Conservation (phyloP, 1,284 basidiomycete species). For the Phlebopus sp. region DNA sequence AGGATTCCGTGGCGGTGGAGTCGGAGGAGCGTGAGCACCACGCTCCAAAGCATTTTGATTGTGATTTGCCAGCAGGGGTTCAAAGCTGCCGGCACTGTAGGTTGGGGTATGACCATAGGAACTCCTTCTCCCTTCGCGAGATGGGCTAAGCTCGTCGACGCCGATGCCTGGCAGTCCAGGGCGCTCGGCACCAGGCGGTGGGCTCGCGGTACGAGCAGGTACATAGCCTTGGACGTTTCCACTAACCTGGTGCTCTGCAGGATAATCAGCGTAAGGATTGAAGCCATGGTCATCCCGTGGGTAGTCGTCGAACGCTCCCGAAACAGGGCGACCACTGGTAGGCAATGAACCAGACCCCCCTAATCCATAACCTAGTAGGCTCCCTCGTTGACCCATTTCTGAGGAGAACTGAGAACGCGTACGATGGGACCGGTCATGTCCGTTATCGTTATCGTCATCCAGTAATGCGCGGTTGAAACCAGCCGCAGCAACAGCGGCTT, state of each 20-base stretch:
- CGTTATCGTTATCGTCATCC: conserved; percentile 56
- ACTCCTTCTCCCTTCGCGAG: conserved; percentile 39
- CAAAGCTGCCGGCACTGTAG: conserved; percentile 59
- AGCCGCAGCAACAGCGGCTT: conserved; percentile 66
- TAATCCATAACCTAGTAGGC: conserved; percentile 31
- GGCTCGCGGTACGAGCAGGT: conserved; percentile 45
- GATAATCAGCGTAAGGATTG: conserved; percentile 57
- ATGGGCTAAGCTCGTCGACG: conserved; percentile 35
- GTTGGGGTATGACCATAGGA: conserved; percentile 44
- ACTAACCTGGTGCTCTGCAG: conserved; percentile 23
- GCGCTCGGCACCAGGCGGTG: conserved; percentile 38
- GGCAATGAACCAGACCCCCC: conserved; percentile 33
- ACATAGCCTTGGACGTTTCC: conserved; percentile 36
- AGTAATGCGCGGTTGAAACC: conserved; percentile 62
- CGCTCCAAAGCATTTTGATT: conserved; percentile 22
- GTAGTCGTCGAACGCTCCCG: conserved; percentile 23
- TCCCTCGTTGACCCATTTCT: conserved; percentile 32
- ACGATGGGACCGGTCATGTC: conserved; percentile 26
- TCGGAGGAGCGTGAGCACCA: conserved; percentile 27
- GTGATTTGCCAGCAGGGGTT: conserved; percentile 55
- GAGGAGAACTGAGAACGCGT: conserved; percentile 28
- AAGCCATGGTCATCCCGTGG: conserved; percentile 26
- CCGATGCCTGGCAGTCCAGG: conserved; percentile 17
- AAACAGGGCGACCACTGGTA: conserved; percentile 13
- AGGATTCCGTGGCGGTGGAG: conserved; percentile 47